These are phyloP conservation scores for Pyropia haitanensis DNA, from an alignment of 23 red algal species.

Conservation along the genomic window DNA sequence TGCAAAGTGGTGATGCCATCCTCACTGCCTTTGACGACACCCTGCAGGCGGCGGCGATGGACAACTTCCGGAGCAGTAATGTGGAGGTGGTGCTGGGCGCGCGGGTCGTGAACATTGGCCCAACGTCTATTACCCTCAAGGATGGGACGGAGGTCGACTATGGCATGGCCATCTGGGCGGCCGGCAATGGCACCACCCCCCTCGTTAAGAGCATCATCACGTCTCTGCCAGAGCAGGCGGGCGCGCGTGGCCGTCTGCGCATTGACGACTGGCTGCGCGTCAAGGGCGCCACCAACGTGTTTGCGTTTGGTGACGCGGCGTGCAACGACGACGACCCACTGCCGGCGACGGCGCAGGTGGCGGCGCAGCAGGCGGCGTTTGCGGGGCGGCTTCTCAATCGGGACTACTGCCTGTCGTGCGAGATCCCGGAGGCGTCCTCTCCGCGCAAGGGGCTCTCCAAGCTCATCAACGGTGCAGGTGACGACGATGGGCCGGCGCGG, in stretches of 20 bases:
- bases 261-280: conserved; percentile 86
- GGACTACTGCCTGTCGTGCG: conserved; percentile 49
- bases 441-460: no score
- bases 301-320: conserved; percentile 85
- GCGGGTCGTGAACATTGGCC: conserved; percentile 37
- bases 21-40: conserved; percentile 86
- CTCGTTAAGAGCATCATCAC: conserved; percentile 38
- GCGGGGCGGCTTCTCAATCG: conserved; percentile 41
- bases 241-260: conserved; percentile 27
- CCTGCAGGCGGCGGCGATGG: conserved; percentile 58
- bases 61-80: conserved; percentile 42
- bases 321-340: conserved; percentile 52
- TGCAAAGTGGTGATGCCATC: conserved; percentile 60
- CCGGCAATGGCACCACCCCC: conserved; percentile 69
- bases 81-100: conserved; percentile 57
- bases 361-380: conserved; percentile 90
- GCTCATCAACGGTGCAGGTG: no score
- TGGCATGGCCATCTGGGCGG: conserved; percentile 85
- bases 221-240: conserved; percentile 7
- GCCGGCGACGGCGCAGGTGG: conserved; percentile 90
- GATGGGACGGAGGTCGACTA: conserved; percentile 50
- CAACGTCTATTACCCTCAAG: conserved; percentile 23
- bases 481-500: conserved; percentile 2
- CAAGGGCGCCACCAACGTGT: conserved; percentile 52
- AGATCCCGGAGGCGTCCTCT: conserved; percentile 18